A percentile compares a stretch with the other conserved stretches of the same genome.
phyloP scores from a whole-genome alignment of 1,284 basidiomycete species.

The Porodaedalea pini region DNA sequence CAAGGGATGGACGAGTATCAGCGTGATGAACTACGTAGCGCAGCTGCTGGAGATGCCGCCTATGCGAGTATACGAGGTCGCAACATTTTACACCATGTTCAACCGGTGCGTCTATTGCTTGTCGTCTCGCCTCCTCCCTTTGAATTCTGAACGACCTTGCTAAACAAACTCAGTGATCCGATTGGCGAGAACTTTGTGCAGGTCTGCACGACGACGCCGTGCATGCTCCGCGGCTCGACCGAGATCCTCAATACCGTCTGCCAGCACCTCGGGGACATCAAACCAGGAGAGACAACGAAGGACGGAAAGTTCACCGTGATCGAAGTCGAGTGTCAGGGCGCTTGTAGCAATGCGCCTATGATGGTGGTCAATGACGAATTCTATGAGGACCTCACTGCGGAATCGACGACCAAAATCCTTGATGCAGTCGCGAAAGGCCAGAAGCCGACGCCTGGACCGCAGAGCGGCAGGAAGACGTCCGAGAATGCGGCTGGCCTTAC shows the following conservation, averaged over 20 bases:
- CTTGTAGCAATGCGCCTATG: slow-evolving; percentile 99
- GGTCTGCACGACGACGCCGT: slow-evolving; percentile 98
- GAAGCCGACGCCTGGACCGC: slow-evolving; percentile 90
- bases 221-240: slow-evolving; percentile 92
- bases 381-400: slow-evolving; percentile 97
- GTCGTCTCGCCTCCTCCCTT: background rate
- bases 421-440: slow-evolving; percentile 83
- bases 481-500: slow-evolving; percentile 92
- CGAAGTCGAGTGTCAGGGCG: slow-evolving; percentile 98
- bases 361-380: slow-evolving; percentile 95
- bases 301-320: slow-evolving; percentile 97
- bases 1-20: slow-evolving; percentile 98
- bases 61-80: slow-evolving; percentile 99
- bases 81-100: slow-evolving; percentile 99
- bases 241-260: slow-evolving; percentile 87
- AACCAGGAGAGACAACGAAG: slow-evolving; percentile 87
- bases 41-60: slow-evolving; percentile 91
- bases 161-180: slow-evolving; percentile 63
- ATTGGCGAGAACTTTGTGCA: slow-evolving; percentile 95
- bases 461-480: slow-evolving; percentile 79
- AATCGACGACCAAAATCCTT: slow-evolving; percentile 84
- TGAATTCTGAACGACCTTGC: background rate
- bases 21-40: slow-evolving; percentile 98
- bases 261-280: slow-evolving; percentile 78
- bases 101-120: slow-evolving; percentile 62